Evolutionary conservation across 2,329 filamentous ascomycete genomes (phyloP), one percentile per base, ranked within the genome.

Genomic region (Byssochlamys sp.): DNA sequence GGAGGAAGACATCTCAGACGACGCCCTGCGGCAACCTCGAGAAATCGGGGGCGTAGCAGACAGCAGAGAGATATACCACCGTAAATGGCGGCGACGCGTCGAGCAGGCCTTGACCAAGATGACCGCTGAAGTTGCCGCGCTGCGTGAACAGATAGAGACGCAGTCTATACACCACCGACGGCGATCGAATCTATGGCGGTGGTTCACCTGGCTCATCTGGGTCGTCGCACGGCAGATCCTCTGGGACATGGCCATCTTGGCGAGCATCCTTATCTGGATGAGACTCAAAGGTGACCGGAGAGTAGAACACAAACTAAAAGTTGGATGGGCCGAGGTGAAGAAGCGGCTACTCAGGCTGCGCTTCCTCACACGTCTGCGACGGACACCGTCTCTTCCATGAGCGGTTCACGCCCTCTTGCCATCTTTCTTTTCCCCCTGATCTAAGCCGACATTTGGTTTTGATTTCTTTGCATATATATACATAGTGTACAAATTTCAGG

Each of bases 121-220:
- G 75, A 95, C 91, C 4, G 88, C 91, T 14, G 94, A 99, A 74
- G 84, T 99, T 31, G 91, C 94, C 1, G 94, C 94, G 0, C 75
- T 97, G 60, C 83, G 94, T 35, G 94, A 99, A 73, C 91, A 97
- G 69, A 87, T 97, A 63, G 87, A 90, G 56, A 82, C 84, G 0
- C 85, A 89, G 0, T 81, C 88, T 11, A 83, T 92, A 63, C 88
- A 88, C 75, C 82, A 83, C 60, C 81, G 82, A 63, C 86, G 81
- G 63, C 82, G 83, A 60, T 83, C 82, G 60, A 86, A 82, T 56
- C 72, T 88, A 26, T 80, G 84, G 53, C 81, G 85, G 1, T 95
- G 90, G 89, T 53, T 87, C 1, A 78, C 83, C 51, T 90, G 90
- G 82, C 64, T 87, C 2, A 70, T 87, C 0, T 91, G 87, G 87